These are phyloP conservation scores for Fraxinus nigra DNA, from an alignment of 305 asterid species.

Conservation along the genomic window DNA sequence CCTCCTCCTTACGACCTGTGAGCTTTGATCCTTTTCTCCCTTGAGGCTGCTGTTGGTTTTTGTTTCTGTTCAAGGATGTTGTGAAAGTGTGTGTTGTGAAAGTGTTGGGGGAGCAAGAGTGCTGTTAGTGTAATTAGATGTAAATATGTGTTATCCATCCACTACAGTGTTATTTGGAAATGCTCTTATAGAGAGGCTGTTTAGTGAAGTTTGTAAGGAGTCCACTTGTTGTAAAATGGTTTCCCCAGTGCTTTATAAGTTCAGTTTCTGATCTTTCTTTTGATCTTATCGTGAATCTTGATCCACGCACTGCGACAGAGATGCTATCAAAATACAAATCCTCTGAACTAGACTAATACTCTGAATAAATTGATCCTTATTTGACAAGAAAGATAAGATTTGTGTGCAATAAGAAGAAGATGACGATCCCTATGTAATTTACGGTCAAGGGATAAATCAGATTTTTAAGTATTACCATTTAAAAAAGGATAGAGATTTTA, in stretches of 20 bases:
- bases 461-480: too few relatives aligned
- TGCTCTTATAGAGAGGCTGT: neutral
- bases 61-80: neutral
- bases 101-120: neutral
- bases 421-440: too few relatives aligned
- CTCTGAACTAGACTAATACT: too few relatives aligned
- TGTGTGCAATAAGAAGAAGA: too few relatives aligned
- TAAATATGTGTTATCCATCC: neutral
- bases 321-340: neutral
- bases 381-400: too few relatives aligned
- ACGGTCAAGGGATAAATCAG: too few relatives aligned
- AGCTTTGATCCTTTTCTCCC: slow-evolving; percentile 28
- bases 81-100: neutral
- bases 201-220: neutral
- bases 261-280: neutral
- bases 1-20: slow-evolving; percentile 87
- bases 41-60: slow-evolving; percentile 7
- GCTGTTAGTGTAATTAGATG: neutral
- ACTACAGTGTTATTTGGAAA: neutral
- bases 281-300: neutral
- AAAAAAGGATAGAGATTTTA: too few relatives aligned
- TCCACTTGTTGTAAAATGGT: neutral
- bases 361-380: too few relatives aligned
- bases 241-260: neutral
- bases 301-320: neutral